Evolutionary conservation across 192 early-diverging fungal genomes (phyloP).

Genomic region (Powellomyces hirtus): DNA sequence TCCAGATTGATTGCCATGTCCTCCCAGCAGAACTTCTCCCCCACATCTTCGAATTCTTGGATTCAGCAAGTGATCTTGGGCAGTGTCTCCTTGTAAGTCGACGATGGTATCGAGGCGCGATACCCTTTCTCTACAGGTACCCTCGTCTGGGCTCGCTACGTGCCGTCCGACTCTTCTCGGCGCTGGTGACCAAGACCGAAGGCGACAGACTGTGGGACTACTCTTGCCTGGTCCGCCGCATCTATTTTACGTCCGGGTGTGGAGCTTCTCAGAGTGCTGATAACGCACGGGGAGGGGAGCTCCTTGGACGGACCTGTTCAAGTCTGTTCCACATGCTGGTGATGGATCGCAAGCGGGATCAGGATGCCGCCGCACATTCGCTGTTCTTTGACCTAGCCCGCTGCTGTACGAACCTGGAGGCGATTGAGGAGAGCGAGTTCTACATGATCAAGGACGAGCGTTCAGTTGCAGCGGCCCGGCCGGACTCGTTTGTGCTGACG

Average conservation of each 20-base stretch:
- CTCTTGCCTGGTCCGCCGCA: not conserved
- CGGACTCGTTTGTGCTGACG: not conserved
- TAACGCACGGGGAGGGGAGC: not conserved
- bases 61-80: not conserved
- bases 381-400: conserved; percentile 1
- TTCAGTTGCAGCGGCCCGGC: not conserved
- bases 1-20: not conserved
- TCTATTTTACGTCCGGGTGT: not conserved
- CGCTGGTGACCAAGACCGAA: not conserved
- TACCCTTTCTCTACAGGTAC: not conserved
- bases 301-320: not conserved
- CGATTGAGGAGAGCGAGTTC: conserved; percentile 9
- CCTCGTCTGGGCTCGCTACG: not conserved
- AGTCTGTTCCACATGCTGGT: conserved; percentile 2
- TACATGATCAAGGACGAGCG: not conserved
- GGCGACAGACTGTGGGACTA: conserved; percentile 3
- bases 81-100: conserved; percentile 16
- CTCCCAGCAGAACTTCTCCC: conserved; percentile 24
- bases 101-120: conserved; percentile 5
- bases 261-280: not conserved
- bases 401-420: not conserved
- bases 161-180: not conserved
- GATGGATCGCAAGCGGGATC: not conserved
- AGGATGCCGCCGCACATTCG: not conserved
- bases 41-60: conserved; percentile 11